These are phyloP conservation scores for Teunomyces atbi DNA, from an alignment of 805 yeast genomes.

Conservation along the genomic window DNA sequence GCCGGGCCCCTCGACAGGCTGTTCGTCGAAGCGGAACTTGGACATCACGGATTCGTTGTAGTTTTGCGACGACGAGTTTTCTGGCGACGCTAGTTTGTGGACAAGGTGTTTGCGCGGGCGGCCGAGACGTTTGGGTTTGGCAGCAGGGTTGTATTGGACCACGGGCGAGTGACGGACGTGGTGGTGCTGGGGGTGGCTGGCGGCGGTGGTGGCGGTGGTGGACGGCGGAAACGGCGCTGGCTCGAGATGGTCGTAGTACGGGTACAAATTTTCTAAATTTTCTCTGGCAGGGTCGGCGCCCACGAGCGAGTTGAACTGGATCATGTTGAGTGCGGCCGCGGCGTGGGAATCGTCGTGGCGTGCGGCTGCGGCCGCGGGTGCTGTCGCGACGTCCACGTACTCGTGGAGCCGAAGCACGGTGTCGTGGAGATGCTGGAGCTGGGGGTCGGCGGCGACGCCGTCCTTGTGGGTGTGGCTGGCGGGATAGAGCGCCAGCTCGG, in stretches of 20 bases:
- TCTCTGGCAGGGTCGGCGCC: background rate
- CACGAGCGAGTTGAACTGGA: slow-evolving; percentile 16
- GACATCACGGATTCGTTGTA: slow-evolving; percentile 29
- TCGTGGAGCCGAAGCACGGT: slow-evolving; percentile 16
- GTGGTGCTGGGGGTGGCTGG: background rate
- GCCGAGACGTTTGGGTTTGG: slow-evolving; percentile 33
- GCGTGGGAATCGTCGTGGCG: slow-evolving; percentile 12
- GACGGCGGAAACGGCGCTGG: background rate
- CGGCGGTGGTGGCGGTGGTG: background rate
- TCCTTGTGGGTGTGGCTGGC: slow-evolving; percentile 7
- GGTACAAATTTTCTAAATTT: slow-evolving; percentile 2
- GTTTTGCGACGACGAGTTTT: slow-evolving; percentile 24
- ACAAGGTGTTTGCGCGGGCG: slow-evolving; percentile 32
- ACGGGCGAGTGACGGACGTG: slow-evolving; percentile 9
- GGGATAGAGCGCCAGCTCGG: slow-evolving; percentile 16
- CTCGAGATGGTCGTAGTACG: background rate
- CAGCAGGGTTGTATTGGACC: slow-evolving; percentile 32
- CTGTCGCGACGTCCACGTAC: slow-evolving; percentile 12
- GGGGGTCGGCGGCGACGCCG: slow-evolving; percentile 5
- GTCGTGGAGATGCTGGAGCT: slow-evolving; percentile 3
- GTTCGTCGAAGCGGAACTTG: slow-evolving; percentile 32
- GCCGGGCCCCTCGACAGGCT: slow-evolving; percentile 39
- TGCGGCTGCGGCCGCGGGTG: no score
- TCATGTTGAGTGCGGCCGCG: slow-evolving; percentile 21
- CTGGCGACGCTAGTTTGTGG: slow-evolving; percentile 17